phyloP scores from a whole-genome alignment of 495 filamentous ascomycete genomes.

The Penicillium daleae region DNA sequence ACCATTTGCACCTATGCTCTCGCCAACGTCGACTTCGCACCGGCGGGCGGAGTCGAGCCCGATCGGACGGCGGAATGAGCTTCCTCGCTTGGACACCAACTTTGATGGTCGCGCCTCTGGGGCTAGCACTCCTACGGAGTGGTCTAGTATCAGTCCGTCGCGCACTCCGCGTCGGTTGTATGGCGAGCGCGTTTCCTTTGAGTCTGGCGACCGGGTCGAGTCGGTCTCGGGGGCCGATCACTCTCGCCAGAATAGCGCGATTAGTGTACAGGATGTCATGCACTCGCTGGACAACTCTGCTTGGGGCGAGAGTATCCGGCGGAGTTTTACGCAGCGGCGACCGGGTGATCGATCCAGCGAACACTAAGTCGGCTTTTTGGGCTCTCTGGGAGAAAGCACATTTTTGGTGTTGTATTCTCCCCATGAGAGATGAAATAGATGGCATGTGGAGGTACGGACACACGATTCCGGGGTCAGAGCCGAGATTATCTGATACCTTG shows the following conservation, averaged over 20 bases:
- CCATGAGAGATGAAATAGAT: constrained; percentile 17
- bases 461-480: constrained; percentile 21
- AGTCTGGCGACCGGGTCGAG: constrained; percentile 26
- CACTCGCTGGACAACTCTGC: constrained; percentile 81
- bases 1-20: constrained; percentile 37
- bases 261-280: constrained; percentile 78
- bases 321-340: constrained; percentile 80
- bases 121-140: constrained; percentile 44
- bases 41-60: constrained; percentile 34
- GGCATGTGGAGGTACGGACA: constrained; percentile 14
- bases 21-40: constrained; percentile 39
- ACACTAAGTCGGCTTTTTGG: constrained; percentile 3
- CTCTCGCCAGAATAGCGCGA: constrained; percentile 61
- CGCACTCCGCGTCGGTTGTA: constrained; percentile 42
- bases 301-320: constrained; percentile 89
- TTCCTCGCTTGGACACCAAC: constrained; percentile 50
- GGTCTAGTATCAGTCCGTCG: constrained; percentile 50
- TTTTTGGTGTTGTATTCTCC: constrained; percentile 17
- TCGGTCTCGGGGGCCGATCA: constrained; percentile 24
- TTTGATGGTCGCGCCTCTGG: constrained; percentile 34
- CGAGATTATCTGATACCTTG: neutral
- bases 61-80: constrained; percentile 22
- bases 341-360: constrained; percentile 39
- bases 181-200: constrained; percentile 37
- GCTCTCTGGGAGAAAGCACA: neutral